These are phyloP conservation scores for Globisporangium barbulae DNA, from an alignment of 352 stramenopile species.

Conservation along the genomic window DNA sequence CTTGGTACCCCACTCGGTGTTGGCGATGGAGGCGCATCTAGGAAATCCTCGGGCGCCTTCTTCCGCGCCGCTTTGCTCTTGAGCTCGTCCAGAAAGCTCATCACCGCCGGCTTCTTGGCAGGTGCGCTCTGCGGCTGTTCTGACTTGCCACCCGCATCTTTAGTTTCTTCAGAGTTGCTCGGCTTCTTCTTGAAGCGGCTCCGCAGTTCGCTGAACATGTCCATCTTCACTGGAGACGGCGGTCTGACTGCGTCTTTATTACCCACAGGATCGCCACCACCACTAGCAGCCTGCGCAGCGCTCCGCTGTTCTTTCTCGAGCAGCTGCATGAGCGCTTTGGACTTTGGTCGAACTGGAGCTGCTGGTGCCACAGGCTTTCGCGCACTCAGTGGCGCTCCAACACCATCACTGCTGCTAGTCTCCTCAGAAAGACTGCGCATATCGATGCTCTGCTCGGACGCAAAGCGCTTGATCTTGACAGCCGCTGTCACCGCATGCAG, in stretches of 20 bases:
- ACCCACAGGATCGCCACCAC: background rate
- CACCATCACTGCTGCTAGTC: background rate
- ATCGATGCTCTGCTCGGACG: constrained; percentile 11
- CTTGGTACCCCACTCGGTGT: background rate
- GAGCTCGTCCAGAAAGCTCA: constrained; percentile 54
- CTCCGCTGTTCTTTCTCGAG: constrained; percentile 28
- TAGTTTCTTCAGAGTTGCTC: background rate
- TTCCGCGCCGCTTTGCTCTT: constrained; percentile 25
- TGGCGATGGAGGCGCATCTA: background rate
- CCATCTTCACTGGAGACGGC: constrained; percentile 18
- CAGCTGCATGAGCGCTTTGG: constrained; percentile 44
- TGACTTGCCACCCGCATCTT: background rate
- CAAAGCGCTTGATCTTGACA: constrained; percentile 18
- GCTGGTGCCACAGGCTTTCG: background rate
- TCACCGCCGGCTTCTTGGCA: background rate
- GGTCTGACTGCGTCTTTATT: background rate
- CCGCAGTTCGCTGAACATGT: constrained; percentile 42
- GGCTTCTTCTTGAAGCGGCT: constrained; percentile 22
- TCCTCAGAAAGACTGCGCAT: background rate
- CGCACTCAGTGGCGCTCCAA: background rate
- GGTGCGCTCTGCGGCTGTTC: background rate
- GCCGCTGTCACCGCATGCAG: constrained; percentile 3
- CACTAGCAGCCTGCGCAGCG: constrained; percentile 1
- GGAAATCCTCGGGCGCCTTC: background rate
- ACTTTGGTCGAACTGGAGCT: constrained; percentile 35